Conservation (phyloP, 208 protist genomes). For the Lotmaria passim region DNA sequence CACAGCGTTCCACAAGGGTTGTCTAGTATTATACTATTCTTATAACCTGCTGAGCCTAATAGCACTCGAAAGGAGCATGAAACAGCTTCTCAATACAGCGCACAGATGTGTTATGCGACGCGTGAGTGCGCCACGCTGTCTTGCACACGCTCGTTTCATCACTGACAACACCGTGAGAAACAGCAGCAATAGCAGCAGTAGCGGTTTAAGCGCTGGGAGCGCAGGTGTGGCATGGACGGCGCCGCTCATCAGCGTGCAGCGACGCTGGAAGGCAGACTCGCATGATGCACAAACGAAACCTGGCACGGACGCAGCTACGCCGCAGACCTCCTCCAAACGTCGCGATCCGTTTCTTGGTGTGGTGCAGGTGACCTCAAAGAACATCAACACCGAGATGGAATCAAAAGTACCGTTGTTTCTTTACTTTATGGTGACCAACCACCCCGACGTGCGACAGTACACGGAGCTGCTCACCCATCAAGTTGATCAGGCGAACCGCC, state of each 20-base stretch:
- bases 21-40: no score
- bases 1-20: no score
- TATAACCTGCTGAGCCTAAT: no score
- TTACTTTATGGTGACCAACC: constrained; percentile 83
- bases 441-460: constrained; percentile 72
- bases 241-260: not conserved
- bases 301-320: not conserved
- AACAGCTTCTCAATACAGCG: not conserved
- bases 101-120: not conserved
- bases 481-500: constrained; percentile 75
- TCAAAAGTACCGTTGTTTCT: constrained; percentile 81
- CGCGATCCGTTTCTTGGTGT: constrained; percentile 50
- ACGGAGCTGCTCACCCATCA: constrained; percentile 65
- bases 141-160: not conserved
- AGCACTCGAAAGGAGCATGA: no score
- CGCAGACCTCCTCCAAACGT: not conserved
- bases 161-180: no score
- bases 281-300: not conserved
- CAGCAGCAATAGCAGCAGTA: not conserved
- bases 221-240: not conserved
- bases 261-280: constrained; percentile 5
- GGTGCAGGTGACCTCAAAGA: constrained; percentile 64
- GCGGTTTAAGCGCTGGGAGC: no score
- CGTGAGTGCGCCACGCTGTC: not conserved
- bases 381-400: constrained; percentile 77